Base-by-base conservation (phyloP, 805 yeast species). In the Grigorovia jiainica region DNA sequence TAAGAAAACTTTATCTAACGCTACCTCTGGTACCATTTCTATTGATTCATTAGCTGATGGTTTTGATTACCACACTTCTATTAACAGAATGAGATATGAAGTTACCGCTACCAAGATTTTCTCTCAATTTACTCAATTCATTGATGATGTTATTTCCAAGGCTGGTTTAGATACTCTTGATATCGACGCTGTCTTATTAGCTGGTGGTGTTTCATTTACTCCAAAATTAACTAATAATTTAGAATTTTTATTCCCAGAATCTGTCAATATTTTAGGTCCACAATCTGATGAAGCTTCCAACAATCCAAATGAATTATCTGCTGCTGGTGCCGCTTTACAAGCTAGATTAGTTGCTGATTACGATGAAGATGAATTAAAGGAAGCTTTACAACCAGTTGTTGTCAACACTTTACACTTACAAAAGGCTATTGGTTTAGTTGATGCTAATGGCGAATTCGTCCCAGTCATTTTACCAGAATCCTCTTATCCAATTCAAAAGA, bases 311-410 rank as follows among this genome's bases (percentile, higher is more conserved):
- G 97, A 92, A 70, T 73, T 87, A 57, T 71, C 82, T 50, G 80
- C 95, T 50, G 81, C 94, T 59, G 98, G 98, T 67, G 94, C 96
- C 45, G 96, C 97, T 48, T 75, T 90, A 61, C 97, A 92, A 73
- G 98, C 96, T 40, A 78, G 95, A 31, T 59, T 78, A 47, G 71
- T 90, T 55, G 70, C 82, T 48, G 90, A 82, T 56, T 94, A 86
- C 55, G 92, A 82, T 57, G 87, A 76, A 41, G 95, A 84, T 48
- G 92, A 87, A 65, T 70, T 81, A 54, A 68, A 72, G 38, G 95
- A 87, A 67, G 80, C 92, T 44, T 69, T 79, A 53, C 83, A 84
- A 65, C 92, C 66, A 31, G 76, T 84, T 45, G 84, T 89, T 47
- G 72, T 87, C 53, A 83, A 83, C 72, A 89, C 95, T 47, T 90